These are phyloP conservation scores for Fusarium musae DNA, from an alignment of 2,329 filamentous ascomycete species.

Conservation along the genomic window DNA sequence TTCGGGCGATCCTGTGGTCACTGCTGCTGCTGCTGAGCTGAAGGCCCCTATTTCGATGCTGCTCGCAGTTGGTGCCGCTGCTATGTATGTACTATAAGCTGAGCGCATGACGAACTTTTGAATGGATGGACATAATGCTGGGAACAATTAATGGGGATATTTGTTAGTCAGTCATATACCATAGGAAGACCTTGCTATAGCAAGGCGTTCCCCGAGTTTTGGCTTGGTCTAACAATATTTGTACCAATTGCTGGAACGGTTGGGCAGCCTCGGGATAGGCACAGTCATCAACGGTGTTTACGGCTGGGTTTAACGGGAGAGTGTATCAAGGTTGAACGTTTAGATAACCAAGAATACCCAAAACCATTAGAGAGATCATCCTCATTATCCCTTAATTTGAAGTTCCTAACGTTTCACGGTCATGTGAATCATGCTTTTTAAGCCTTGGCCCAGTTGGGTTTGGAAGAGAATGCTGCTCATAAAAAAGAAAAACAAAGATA, in stretches of 20 bases:
- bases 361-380: constrained; percentile 21
- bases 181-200: no score
- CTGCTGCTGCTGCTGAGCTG: constrained; percentile 47
- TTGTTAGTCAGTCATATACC: no score
- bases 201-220: no score
- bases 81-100: constrained; percentile 55
- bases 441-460: neutral
- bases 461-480: neutral
- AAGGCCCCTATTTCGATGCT: constrained; percentile 56
- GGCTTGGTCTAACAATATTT: neutral
- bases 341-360: constrained; percentile 21
- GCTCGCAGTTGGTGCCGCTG: constrained; percentile 54
- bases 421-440: neutral
- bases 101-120: neutral
- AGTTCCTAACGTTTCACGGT: neutral
- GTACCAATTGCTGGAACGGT: constrained; percentile 37
- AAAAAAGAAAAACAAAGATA: neutral
- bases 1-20: constrained; percentile 27
- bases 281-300: constrained; percentile 22
- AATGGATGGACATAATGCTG: constrained; percentile 27
- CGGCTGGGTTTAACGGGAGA: constrained; percentile 8
- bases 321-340: constrained; percentile 18
- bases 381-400: neutral
- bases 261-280: constrained; percentile 34
- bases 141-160: constrained; percentile 33